Evolutionary conservation across 306 rosid species (phyloP).

Genomic region (Cercis canadensis): DNA sequence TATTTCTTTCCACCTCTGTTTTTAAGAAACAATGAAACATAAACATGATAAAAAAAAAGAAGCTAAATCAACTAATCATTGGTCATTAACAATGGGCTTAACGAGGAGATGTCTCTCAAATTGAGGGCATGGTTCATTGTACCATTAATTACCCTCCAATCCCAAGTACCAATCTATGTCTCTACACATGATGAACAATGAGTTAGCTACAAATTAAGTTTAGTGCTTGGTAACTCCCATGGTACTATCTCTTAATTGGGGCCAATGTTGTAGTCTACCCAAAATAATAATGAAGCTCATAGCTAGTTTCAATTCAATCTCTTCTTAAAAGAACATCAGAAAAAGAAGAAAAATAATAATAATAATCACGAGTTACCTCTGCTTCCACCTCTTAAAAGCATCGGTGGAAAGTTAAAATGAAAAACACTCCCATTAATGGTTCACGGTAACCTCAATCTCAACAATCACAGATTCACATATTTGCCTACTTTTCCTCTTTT

Average conservation of each 20-base stretch:
- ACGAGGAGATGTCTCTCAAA: constrained; percentile 44
- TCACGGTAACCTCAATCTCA: constrained; percentile 36
- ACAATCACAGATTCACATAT: constrained; percentile 36
- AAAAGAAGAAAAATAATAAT: neutral
- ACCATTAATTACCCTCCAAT: constrained; percentile 34
- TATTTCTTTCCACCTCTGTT: constrained; percentile 31
- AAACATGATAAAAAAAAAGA: no score
- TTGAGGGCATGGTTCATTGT: constrained; percentile 38
- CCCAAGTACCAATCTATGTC: constrained; percentile 39
- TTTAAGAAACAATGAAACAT: constrained; percentile 37
- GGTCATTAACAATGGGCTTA: constrained; percentile 33
- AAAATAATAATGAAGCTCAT: no score
- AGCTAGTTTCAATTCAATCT: neutral
- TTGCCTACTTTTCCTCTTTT: constrained; percentile 23
- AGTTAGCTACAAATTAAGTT: no score
- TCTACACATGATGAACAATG: constrained; percentile 27
- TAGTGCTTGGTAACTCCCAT: neutral
- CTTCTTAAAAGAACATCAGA: no score
- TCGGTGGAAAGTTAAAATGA: constrained; percentile 40
- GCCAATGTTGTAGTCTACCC: no score
- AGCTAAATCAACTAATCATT: constrained; percentile 54
- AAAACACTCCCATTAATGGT: constrained; percentile 33
- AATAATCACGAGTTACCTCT: constrained; percentile 16
- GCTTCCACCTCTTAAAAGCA: constrained; percentile 25
- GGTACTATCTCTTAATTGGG: no score